Evolutionary conservation across 2,329 filamentous ascomycete genomes (phyloP), one percentile per base, ranked within the genome.

Genomic region (Monilinia vaccinii-corymbosi): DNA sequence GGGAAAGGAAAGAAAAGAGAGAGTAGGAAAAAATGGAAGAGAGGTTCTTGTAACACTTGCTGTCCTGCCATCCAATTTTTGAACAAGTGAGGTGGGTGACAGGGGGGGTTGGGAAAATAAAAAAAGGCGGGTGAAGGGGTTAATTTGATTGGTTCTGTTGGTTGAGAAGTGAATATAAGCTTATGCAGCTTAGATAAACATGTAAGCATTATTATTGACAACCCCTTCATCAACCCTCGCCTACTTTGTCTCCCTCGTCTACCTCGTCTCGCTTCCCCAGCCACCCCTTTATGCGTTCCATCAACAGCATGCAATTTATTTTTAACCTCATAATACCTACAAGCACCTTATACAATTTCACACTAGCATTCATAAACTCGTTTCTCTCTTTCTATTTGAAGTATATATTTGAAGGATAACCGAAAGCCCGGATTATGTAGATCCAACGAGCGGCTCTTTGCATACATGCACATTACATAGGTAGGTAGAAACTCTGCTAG

Each of bases 11-110:
- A 36, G 32, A 52, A 31, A 23, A 28, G n/a, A 40, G 21, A 51
- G 44, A 31, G 16, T 28, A 44, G 31, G 16, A 23, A 45, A 46
- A 40, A 53, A 32, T n/a, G 31, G 21, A n/a, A 9, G 14, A 28
- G 25, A 52, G 38, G 42, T 49, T 58, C 51, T 60, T 62, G 57
- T 60, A 58, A 52, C 38, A 46, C 25, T n/a, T 21, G 61, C 62
- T 62, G 60, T 62, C 62, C 62, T 60, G 62, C 62, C 62, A 64
- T 62, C 58, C 45, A 31, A 48, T 48, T 64, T 64, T 64, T 60
- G 52, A 16, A 23, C 3, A 28, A 21, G 11, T 21, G 32, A 28
- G 23, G 18, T 48, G 44, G 44, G 45, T 57, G 31, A 32, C 56
- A 50, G 56, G 49, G 49, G 49, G 45, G 18, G n/a, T 38, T 38